Evolutionary conservation across 1,284 basidiomycete species (phyloP), one percentile per base, ranked within the genome.

Genomic region (Psilocybe mexicana): DNA sequence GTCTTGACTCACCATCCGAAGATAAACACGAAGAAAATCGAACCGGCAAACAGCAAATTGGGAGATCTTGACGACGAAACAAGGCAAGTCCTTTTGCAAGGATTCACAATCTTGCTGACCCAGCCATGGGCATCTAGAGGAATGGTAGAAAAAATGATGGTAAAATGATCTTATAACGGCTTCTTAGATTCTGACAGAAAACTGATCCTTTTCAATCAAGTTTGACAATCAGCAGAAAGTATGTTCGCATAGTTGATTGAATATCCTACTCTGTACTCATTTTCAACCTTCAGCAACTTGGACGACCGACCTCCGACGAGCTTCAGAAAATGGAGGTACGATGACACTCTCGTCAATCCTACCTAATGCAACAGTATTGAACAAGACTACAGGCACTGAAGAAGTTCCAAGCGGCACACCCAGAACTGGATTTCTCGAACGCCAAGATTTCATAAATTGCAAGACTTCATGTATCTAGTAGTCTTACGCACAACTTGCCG

Each of bases 61-160:
- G 93, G 94, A 68, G 97, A 99, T 68, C 82, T 99, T 33, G 97
- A 99, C 68, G 91, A 89, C 23, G 94, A 96, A 71, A 95, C 94
- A 2, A 86, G 92, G 92, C 90, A 67, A 46, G 74, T 61, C 11
- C 26, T 28, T 28, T 6, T 6, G 11, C 28, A n/a, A 30, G n/a
- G 30, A 7, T 2, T n/a, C 30, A 49, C 48, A 57, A 46, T 35
- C 44, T 14, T 40, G 52, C 48, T 54, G 58, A 55, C 36, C 40
- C 43, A 23, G 12, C 26, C 30, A 1, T 30, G 14, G 23, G 23
- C 24, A 24, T 49, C 6, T 8, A 92, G 96, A 65, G 94, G 93
- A 0, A 94, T 99, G 93, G 97, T 99, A 0, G 97, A 99, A 76
- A 99, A 99, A 79, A 99, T 99, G 97, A 99, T 99, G 96, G 96